A percentile compares a stretch with the other conserved stretches of the same genome.
Conservation (phyloP, 2,329 filamentous ascomycete genomes). For the Claviceps paspali region DNA sequence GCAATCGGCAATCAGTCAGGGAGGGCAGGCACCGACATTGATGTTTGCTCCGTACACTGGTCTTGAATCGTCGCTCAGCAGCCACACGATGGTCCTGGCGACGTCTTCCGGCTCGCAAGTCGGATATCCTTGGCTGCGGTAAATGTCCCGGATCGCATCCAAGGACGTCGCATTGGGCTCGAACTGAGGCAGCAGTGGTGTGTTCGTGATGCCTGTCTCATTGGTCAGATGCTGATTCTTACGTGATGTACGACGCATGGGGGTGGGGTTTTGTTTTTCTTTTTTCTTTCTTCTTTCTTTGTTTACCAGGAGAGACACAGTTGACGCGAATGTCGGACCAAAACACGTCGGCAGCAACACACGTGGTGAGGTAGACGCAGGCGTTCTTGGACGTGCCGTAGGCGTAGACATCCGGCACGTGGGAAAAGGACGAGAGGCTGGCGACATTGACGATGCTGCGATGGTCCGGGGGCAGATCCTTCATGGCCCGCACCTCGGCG, state of each 20-base stretch:
- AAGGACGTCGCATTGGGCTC: not conserved
- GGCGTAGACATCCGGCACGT: slow-evolving; percentile 2
- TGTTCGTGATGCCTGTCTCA: not conserved
- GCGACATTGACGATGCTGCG: slow-evolving; percentile 4
- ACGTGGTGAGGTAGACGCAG: slow-evolving; percentile 1
- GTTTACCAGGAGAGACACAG: slow-evolving; percentile 1
- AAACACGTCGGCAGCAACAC: slow-evolving; percentile 2
- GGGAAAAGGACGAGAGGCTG: slow-evolving; percentile 1
- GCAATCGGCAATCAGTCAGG: no score
- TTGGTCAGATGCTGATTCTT: not conserved
- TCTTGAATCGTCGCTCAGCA: not conserved
- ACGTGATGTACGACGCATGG: no score
- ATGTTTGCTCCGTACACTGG: slow-evolving; percentile 2
- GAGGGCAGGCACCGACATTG: not conserved
- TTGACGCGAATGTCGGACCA: not conserved
- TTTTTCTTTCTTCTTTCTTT: no score
- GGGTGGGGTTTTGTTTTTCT: no score
- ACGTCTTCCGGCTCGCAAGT: not conserved
- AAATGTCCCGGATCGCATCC: not conserved
- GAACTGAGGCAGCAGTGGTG: not conserved
- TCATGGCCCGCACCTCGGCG: slow-evolving; percentile 1
- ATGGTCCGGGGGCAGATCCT: not conserved
- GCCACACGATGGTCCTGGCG: slow-evolving; percentile 1
- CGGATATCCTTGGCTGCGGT: not conserved
- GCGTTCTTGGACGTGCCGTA: slow-evolving; percentile 2